Evolutionary conservation across 441 rosid genomes (phyloP).

Genomic region (Jatropha podagrica): DNA sequence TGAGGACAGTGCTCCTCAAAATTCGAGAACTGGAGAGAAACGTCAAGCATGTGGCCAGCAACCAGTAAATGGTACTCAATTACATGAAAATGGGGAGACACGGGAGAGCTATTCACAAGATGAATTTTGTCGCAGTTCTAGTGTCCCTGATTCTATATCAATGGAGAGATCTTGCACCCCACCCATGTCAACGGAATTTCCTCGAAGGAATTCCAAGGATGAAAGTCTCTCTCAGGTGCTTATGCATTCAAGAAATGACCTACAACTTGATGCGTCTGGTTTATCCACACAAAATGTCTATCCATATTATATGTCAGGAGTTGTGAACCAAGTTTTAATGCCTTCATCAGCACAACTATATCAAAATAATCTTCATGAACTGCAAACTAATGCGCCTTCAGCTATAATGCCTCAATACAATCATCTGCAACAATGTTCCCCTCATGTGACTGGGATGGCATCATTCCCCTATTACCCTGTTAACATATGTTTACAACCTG

Average conservation of each 20-base stretch:
- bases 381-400: slow-evolving; percentile 43
- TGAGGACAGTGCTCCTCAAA: slow-evolving; percentile 41
- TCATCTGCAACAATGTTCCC: slow-evolving; percentile 60
- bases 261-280: slow-evolving; percentile 46
- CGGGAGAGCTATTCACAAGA: slow-evolving; percentile 64
- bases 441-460: slow-evolving; percentile 57
- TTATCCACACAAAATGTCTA: slow-evolving; percentile 50
- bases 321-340: slow-evolving; percentile 67
- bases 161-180: slow-evolving; percentile 64
- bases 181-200: slow-evolving; percentile 51
- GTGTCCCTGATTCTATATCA: slow-evolving; percentile 47
- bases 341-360: slow-evolving; percentile 59
- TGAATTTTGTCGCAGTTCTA: slow-evolving; percentile 58
- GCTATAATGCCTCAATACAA: slow-evolving; percentile 61
- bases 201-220: slow-evolving; percentile 47
- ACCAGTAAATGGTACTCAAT: slow-evolving; percentile 37
- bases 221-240: slow-evolving; percentile 39
- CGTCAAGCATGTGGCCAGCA: slow-evolving; percentile 38
- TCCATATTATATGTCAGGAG: slow-evolving; percentile 76
- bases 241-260: slow-evolving; percentile 42
- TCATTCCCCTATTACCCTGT: slow-evolving; percentile 74
- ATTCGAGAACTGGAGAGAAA: slow-evolving; percentile 42
- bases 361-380: slow-evolving; percentile 51
- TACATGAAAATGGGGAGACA: slow-evolving; percentile 52
- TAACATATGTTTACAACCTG: slow-evolving; percentile 61